These are phyloP conservation scores for Aureobasidium sp. DNA, from an alignment of 2,329 filamentous ascomycete genomes.

Conservation along the genomic window DNA sequence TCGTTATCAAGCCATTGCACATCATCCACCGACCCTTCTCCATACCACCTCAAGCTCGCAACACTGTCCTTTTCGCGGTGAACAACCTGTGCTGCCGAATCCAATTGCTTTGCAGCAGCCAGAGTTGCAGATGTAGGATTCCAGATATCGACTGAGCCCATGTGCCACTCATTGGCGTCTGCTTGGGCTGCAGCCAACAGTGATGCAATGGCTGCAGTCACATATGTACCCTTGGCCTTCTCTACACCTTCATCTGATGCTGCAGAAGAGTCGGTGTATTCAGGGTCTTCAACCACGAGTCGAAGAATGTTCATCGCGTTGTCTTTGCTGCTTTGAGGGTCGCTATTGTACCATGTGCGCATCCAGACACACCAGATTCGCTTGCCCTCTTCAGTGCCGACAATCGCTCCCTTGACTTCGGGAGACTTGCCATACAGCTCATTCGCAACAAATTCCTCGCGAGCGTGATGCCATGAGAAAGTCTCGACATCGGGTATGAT, in stretches of 20 bases:
- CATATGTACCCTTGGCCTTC: constrained; percentile 13
- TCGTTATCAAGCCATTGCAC: constrained; percentile 68
- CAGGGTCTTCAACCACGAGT: constrained; percentile 53
- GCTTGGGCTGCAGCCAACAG: constrained; percentile 58
- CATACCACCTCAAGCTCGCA: constrained; percentile 64
- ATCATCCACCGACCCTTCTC: constrained; percentile 38
- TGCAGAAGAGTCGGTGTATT: constrained; percentile 17
- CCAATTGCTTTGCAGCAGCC: constrained; percentile 34
- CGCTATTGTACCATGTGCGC: constrained; percentile 52
- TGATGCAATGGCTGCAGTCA: constrained; percentile 47
- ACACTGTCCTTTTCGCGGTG: constrained; percentile 59
- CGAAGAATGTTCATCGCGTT: constrained; percentile 64
- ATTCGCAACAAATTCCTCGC: constrained; percentile 68
- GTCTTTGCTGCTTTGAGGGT: constrained; percentile 42
- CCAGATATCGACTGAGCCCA: constrained; percentile 70
- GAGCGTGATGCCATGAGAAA: constrained; percentile 67
- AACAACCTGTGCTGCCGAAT: constrained; percentile 41
- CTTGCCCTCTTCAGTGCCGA: constrained; percentile 39
- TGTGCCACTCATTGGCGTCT: constrained; percentile 63
- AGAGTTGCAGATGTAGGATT: constrained; percentile 55
- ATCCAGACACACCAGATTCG: constrained; percentile 68
- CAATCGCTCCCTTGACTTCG: constrained; percentile 60
- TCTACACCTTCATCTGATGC: constrained; percentile 18
- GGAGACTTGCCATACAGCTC: constrained; percentile 52
- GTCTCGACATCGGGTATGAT: constrained; percentile 59